Conservation (phyloP, 495 filamentous ascomycete genomes). For the Alectoria sarmentosa region DNA sequence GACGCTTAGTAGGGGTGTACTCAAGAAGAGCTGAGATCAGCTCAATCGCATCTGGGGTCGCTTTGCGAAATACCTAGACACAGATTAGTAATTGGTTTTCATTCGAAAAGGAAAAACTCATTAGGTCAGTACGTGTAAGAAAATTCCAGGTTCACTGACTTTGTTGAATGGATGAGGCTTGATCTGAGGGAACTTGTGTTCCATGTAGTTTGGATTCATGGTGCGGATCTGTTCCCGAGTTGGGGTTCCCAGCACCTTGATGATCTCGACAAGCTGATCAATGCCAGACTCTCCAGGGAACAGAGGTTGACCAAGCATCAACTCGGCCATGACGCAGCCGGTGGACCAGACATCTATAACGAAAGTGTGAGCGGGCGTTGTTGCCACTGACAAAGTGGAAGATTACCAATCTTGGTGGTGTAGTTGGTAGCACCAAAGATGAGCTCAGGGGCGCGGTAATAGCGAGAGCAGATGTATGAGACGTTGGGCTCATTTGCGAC, state of each 20-base stretch:
- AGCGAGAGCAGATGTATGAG: constrained; percentile 98
- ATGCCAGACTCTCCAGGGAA: constrained; percentile 99
- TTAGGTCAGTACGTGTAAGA: constrained; percentile 15
- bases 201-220: constrained; percentile 99
- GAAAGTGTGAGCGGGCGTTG: constrained; percentile 24
- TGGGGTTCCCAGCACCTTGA: constrained; percentile 96
- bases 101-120: constrained; percentile 3
- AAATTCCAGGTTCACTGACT: constrained; percentile 38
- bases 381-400: constrained; percentile 15
- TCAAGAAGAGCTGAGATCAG: constrained; percentile 89
- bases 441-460: constrained; percentile 95
- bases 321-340: constrained; percentile 97
- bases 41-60: constrained; percentile 85
- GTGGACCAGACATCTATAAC: constrained; percentile 98
- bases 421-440: constrained; percentile 99
- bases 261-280: constrained; percentile 98
- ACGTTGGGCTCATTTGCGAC: constrained; percentile 99
- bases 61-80: constrained; percentile 84
- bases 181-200: constrained; percentile 99
- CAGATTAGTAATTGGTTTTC: constrained; percentile 7
- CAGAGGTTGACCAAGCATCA: constrained; percentile 97
- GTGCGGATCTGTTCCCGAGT: constrained; percentile 98
- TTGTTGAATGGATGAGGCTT: constrained; percentile 99
- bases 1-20: constrained; percentile 93
- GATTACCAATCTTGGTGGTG: constrained; percentile 96